These are phyloP conservation scores for Phialophora chinensis DNA, from an alignment of 2,329 filamentous ascomycete species.

Conservation along the genomic window DNA sequence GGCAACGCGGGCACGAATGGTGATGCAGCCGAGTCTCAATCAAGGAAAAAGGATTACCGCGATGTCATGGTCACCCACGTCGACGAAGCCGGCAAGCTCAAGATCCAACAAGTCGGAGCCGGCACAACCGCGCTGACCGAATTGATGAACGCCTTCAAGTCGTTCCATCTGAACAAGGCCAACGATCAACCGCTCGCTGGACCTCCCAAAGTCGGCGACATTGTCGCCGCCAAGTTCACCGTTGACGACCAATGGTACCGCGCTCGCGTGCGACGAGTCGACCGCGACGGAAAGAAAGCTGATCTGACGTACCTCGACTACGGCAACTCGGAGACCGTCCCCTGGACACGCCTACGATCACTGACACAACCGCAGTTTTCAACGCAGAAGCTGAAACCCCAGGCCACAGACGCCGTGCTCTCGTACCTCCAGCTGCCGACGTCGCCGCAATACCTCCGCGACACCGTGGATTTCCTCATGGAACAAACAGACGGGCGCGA, in stretches of 20 bases:
- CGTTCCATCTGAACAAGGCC: slow-evolving; percentile 83
- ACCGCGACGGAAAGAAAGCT: slow-evolving; percentile 83
- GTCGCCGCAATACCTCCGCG: slow-evolving; percentile 78
- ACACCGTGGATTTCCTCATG: slow-evolving; percentile 76
- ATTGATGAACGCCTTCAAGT: slow-evolving; percentile 88
- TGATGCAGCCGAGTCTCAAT: slow-evolving; percentile 60
- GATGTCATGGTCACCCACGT: slow-evolving; percentile 93
- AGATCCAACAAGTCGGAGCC: slow-evolving; percentile 87
- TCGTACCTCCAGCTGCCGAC: slow-evolving; percentile 89
- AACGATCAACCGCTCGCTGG: slow-evolving; percentile 76
- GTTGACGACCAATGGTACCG: slow-evolving; percentile 95
- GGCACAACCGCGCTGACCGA: slow-evolving; percentile 84
- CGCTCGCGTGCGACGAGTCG: slow-evolving; percentile 86
- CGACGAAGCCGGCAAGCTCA: slow-evolving; percentile 79
- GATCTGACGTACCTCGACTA: slow-evolving; percentile 97
- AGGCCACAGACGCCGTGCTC: slow-evolving; percentile 84
- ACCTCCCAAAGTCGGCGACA: slow-evolving; percentile 87
- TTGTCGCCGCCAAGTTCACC: slow-evolving; percentile 88
- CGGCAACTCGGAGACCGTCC: slow-evolving; percentile 87
- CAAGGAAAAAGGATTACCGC: slow-evolving; percentile 85
- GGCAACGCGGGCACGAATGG: slow-evolving; percentile 57
- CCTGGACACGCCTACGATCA: slow-evolving; percentile 84
- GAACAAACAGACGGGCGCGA: slow-evolving; percentile 76
- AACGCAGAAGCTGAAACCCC: slow-evolving; percentile 78
- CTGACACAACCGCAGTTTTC: slow-evolving; percentile 80